These are phyloP conservation scores for Ophiocordyceps camponoti-leonardi DNA, from an alignment of 2,329 filamentous ascomycete genomes.

Conservation along the genomic window DNA sequence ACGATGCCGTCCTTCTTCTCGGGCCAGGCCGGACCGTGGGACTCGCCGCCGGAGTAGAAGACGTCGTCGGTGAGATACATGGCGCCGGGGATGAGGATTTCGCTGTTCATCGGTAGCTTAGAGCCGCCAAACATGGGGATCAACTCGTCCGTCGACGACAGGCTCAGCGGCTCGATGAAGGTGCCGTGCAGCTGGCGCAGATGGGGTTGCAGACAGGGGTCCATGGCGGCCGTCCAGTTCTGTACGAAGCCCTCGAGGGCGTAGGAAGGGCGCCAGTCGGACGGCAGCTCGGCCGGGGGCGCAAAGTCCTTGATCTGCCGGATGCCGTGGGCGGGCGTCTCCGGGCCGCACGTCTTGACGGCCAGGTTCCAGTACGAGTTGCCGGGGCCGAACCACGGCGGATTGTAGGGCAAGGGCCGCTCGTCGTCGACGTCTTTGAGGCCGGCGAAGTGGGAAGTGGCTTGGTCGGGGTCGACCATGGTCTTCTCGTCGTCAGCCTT, in stretches of 20 bases:
- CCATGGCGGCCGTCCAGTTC: constrained; percentile 40
- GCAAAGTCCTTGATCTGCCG: constrained; percentile 22
- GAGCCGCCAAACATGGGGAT: constrained; percentile 45
- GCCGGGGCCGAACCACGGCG: constrained; percentile 27
- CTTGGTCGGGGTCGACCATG: constrained; percentile 23
- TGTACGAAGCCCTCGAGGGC: constrained; percentile 30
- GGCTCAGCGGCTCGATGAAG: constrained; percentile 34
- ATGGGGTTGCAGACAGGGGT: constrained; percentile 41
- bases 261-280: constrained; percentile 17
- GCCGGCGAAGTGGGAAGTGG: constrained; percentile 25
- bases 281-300: constrained; percentile 19
- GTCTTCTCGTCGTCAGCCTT: constrained; percentile 25
- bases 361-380: constrained; percentile 42
- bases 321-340: constrained; percentile 24
- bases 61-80: constrained; percentile 44
- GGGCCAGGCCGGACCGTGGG: constrained; percentile 38
- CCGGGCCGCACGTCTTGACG: constrained; percentile 37
- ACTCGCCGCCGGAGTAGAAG: constrained; percentile 38
- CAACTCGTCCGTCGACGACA: constrained; percentile 33
- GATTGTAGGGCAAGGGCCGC: constrained; percentile 21
- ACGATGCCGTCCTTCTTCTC: constrained; percentile 36
- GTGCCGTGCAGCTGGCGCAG: constrained; percentile 34
- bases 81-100: constrained; percentile 46
- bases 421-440: constrained; percentile 18
- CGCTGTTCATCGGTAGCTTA: constrained; percentile 45